Evolutionary conservation across 139 green algal genomes (phyloP), one percentile per base, ranked within the genome.

Genomic region (Zygnema cylindricum): DNA sequence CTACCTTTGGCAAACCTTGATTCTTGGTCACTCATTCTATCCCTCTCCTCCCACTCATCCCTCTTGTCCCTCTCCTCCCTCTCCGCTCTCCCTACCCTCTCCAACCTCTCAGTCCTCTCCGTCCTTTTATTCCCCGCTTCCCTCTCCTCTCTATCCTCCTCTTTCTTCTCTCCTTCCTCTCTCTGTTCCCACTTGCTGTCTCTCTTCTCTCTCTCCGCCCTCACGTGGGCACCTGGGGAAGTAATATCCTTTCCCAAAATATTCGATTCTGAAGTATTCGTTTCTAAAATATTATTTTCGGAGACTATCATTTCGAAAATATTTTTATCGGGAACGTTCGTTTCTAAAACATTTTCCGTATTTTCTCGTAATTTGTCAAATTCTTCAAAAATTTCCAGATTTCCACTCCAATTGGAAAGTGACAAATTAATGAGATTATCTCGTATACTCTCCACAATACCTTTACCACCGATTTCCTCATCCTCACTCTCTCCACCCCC

Each of bases 341-440:
- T 43, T 83, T 41, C 38, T 32, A n/a, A 7, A 83, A 33, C 1
- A n/a, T 41, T 7, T 43, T 41, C 21, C 42, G 76, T 0, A n/a
- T 35, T 43, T 41, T 30, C 76, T 85, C 35, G 40, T 73, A 55
- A 54, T 85, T 32, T 38, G 35, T 30, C 0, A 32, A 55, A 54
- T 85, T 54, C 78, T 85, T 54, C 78, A 76, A 36, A 33, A 76
- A 36, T 21, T 43, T 41, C 57, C 25, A 43, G 32, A 69, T 35
- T 16, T 69, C 42, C 35, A 39, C 42, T 36, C 42, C 55, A 41
- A 69, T 69, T 83, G 38, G 32, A 2, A 49, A 43, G 7, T 23
- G 32, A 43, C 0, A 2, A 40, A 16, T 2, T 11, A 43, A 25
- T 40, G 2, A 36, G 21, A 36, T 3, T 76, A 83, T 32, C 76